Base-by-base conservation (phyloP, 345 rosid genomes). In the Ricinus communis region DNA sequence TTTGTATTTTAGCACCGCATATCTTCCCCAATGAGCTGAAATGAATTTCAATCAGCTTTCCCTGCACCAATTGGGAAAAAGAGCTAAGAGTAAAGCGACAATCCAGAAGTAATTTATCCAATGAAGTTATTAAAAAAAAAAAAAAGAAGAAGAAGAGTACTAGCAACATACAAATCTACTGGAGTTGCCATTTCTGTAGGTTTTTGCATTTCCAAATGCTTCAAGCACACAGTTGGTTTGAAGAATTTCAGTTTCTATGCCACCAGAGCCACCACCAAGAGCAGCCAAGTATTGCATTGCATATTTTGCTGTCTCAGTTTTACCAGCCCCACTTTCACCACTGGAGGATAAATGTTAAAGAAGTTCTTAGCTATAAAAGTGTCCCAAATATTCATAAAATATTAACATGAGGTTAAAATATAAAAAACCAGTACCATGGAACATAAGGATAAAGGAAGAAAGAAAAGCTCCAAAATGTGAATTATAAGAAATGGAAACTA, bases 261-360 rank as follows among this genome's bases (percentile, higher is more conserved):
- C 93, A 59, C 82, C 87, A 82, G 73, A 74, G 59, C 93, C 90
- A 76, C 94, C 93, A 78, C 97, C 91, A 81, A 87, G 87, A 65
- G 94, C 79, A 77, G 97, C 90, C 86, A 96, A 85, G 77, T 90
- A 93, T 79, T 86, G 94, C 97, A 93, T 90, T 36, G 86, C 90
- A 76, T 85, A 79, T 85, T 90, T 96, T 65, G 96, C 97, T 15
- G 99, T 96, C 85, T 96, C 99, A 4, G 98, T 96, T 83, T 96
- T 96, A 57, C 98, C 99, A 66, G 99, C 86, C 62, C 99, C 99
- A 82, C 98, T 92, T 87, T 89, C 98, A 63, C 99, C 99, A 73
- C 99, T 96, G 88, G 51, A 82, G 68, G 74, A 71, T 56, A 62
- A 60, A 43, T 30, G 41, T 51, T 40, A 66, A 60, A 72, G 38